phyloP scores from a whole-genome alignment of 1,284 basidiomycete species.

The Rhodotorula mucilaginosa region DNA sequence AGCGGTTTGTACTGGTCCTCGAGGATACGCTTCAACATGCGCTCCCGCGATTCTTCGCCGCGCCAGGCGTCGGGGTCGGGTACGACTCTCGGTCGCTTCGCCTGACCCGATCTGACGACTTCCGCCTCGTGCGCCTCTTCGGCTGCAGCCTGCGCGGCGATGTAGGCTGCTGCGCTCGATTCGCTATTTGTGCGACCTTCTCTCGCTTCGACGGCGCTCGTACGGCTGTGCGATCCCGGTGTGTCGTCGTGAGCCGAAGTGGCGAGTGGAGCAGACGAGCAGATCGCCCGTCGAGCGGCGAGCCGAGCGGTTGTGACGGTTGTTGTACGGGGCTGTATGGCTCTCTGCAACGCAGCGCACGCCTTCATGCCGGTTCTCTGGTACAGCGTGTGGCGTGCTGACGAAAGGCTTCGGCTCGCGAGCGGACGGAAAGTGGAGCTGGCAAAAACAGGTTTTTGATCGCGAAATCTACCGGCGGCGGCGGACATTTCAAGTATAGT shows the following conservation, averaged over 20 bases:
- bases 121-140: slow-evolving; percentile 9
- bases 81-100: slow-evolving; percentile 3
- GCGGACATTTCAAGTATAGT: no score
- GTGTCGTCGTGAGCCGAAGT: no score
- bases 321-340: background rate
- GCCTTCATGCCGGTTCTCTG: no score
- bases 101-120: background rate
- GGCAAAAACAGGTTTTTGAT: no score
- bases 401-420: no score
- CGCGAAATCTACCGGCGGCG: no score
- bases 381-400: background rate
- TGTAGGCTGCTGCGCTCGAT: slow-evolving; percentile 10
- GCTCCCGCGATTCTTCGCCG: slow-evolving; percentile 33
- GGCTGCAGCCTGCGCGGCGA: slow-evolving; percentile 14
- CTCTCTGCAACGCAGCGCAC: background rate
- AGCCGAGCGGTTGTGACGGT: background rate
- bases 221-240: no score
- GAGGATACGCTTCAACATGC: slow-evolving; percentile 30
- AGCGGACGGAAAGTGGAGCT: no score
- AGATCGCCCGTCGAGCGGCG: background rate
- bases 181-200: background rate
- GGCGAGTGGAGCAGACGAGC: no score
- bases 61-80: slow-evolving; percentile 29
- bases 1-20: slow-evolving; percentile 38
- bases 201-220: background rate